These are phyloP conservation scores for Karstenula rhodostoma DNA, from an alignment of 2,329 filamentous ascomycete genomes.

Conservation along the genomic window DNA sequence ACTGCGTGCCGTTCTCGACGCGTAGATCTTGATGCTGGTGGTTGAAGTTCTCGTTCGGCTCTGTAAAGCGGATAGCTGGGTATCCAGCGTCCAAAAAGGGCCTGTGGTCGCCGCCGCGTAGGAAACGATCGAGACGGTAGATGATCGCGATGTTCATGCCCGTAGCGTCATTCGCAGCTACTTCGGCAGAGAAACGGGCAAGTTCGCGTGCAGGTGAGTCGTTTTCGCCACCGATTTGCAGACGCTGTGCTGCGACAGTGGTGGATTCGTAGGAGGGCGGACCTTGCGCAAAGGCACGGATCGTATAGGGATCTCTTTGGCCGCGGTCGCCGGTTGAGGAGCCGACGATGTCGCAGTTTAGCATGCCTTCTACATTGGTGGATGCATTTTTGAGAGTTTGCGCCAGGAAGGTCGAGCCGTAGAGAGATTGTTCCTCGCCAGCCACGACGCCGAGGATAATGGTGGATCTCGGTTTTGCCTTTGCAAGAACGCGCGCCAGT, in stretches of 20 bases:
- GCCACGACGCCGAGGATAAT: constrained; percentile 66
- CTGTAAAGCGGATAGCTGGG: constrained; percentile 64
- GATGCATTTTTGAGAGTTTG: constrained; percentile 61
- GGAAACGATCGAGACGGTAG: constrained; percentile 64
- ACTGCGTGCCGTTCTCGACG: constrained; percentile 60
- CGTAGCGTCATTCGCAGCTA: constrained; percentile 60
- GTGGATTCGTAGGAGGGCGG: constrained; percentile 56
- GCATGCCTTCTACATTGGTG: constrained; percentile 65
- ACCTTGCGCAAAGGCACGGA: constrained; percentile 64
- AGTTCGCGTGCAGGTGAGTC: constrained; percentile 64
- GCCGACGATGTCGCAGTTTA: constrained; percentile 67
- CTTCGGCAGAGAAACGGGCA: constrained; percentile 63
- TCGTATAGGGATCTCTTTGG: constrained; percentile 57
- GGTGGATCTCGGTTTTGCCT: constrained; percentile 58
- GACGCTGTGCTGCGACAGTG: constrained; percentile 47
- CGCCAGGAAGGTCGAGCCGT: constrained; percentile 62
- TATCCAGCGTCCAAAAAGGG: constrained; percentile 65
- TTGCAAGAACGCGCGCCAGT: constrained; percentile 62
- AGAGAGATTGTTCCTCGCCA: constrained; percentile 66
- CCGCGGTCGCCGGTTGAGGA: constrained; percentile 58
- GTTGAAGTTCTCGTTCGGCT: constrained; percentile 64
- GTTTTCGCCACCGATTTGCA: constrained; percentile 58
- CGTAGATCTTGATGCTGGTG: constrained; percentile 67
- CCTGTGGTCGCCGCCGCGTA: constrained; percentile 65
- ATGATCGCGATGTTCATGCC: constrained; percentile 65